Evolutionary conservation across 2,329 filamentous ascomycete genomes (phyloP), one percentile per base, ranked within the genome.

Genomic region (Ceratocystis eucalypticola): DNA sequence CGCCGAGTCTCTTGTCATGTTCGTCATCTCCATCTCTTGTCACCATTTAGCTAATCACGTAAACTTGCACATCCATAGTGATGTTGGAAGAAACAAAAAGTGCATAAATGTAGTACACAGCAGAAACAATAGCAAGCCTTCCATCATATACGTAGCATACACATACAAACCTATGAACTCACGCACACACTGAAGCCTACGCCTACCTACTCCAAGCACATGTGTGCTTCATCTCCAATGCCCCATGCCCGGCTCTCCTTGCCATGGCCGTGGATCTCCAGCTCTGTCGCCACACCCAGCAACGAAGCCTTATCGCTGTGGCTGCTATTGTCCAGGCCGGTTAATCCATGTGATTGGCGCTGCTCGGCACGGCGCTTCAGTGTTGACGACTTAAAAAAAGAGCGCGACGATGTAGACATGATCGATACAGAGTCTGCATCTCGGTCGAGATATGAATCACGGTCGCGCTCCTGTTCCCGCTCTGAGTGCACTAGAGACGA

Each of bases 191-290:
- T 44, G 46, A n/a, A 53, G 37, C 22, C 22, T 44, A 44, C 5
- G 28, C 41, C 50, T 41, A 30, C 37, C 37, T 74, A 93, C 74
- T 93, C 90, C 70, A 96, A 77, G 41, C 85, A 88, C 88, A 96
- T 94, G 71, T 87, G 81, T 28, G 88, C 85, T 72, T 96, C 91
- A 73, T 96, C 91, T 0, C 89, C 88, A 62, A 95, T 82, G 0
- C 89, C 89, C 86, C 91, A 91, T 71, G 84, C 82, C 2, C 75
- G 82, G 70, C 77, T 85, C 70, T 82, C 84, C 72, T 76, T 78
- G 69, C 79, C 75, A 69, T 80, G 73, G 70, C 80, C 78, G 74
- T 84, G 78, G 71, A 83, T 75, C 74, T 82, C 77, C 61, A 84
- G 72, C 66, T 81, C 79, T 3, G 82, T 73, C 65, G 77, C 76